phyloP scores from a whole-genome alignment of 2,329 filamentous ascomycete genomes.

The Phoma herbarum region DNA sequence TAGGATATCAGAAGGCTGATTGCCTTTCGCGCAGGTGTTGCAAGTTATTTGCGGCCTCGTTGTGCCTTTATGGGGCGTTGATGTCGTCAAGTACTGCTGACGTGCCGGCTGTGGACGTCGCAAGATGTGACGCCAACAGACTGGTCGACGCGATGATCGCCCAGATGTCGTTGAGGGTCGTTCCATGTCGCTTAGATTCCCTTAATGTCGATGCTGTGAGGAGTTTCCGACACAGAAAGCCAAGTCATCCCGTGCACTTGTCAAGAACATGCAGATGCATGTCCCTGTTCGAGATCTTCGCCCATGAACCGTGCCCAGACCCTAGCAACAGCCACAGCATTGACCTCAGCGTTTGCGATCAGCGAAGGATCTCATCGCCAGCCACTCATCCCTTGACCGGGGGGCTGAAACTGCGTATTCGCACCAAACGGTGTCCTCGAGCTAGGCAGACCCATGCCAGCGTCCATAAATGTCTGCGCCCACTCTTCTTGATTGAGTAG shows the following conservation, averaged over 20 bases:
- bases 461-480: conserved; percentile 51
- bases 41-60: neutral
- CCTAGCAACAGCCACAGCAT: conserved; percentile 1
- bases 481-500: conserved; percentile 53
- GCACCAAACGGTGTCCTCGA: conserved; percentile 32
- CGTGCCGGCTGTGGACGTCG: neutral
- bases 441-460: conserved; percentile 40
- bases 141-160: neutral
- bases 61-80: neutral
- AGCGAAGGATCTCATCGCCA: conserved; percentile 19
- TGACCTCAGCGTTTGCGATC: conserved; percentile 11
- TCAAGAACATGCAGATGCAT: conserved; percentile 4
- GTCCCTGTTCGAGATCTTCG: neutral
- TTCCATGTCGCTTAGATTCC: neutral
- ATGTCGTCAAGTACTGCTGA: neutral
- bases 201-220: neutral
- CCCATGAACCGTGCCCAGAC: neutral
- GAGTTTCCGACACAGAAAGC: neutral
- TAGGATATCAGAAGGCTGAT: neutral
- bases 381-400: conserved; percentile 31
- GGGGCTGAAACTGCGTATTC: conserved; percentile 29
- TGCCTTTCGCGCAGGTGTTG: neutral
- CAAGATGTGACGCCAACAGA: neutral
- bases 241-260: neutral
- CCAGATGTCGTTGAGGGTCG: neutral